These are phyloP conservation scores for Pleurotus tuoliensis DNA, from an alignment of 768 basidiomycete species.

Conservation along the genomic window DNA sequence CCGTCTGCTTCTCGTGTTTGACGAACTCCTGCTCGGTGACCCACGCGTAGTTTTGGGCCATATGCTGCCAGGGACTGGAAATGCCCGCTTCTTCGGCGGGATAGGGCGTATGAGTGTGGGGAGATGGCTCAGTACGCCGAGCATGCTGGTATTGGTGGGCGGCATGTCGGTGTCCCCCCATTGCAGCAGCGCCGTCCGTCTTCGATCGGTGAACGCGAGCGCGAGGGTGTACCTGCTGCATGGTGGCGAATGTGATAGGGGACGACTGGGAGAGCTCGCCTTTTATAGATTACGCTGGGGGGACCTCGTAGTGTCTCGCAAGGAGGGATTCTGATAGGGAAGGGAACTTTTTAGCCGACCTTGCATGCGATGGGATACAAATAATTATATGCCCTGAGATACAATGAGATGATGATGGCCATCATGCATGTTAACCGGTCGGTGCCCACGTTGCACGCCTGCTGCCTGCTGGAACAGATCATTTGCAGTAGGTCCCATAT, in stretches of 20 bases:
- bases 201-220: constrained; percentile 1
- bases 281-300: constrained; percentile 1
- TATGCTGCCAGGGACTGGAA: constrained; percentile 35
- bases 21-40: constrained; percentile 50
- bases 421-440: not conserved
- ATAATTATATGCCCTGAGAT: not conserved
- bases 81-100: constrained; percentile 13
- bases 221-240: constrained; percentile 5
- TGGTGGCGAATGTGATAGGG: not conserved
- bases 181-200: not conserved
- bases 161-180: not conserved
- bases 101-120: constrained; percentile 12
- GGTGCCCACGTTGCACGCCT: constrained; percentile 4
- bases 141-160: constrained; percentile 11
- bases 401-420: not conserved
- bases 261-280: not conserved
- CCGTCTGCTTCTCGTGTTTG: constrained; percentile 35
- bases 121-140: constrained; percentile 6
- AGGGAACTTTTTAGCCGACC: not conserved
- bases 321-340: not conserved
- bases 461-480: constrained; percentile 4
- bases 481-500: not conserved
- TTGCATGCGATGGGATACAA: not conserved
- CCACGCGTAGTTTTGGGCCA: constrained; percentile 43
- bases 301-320: not conserved